Evolutionary conservation across 257 asterid genomes (phyloP).

Genomic region (Parsonsia alboflavescens): DNA sequence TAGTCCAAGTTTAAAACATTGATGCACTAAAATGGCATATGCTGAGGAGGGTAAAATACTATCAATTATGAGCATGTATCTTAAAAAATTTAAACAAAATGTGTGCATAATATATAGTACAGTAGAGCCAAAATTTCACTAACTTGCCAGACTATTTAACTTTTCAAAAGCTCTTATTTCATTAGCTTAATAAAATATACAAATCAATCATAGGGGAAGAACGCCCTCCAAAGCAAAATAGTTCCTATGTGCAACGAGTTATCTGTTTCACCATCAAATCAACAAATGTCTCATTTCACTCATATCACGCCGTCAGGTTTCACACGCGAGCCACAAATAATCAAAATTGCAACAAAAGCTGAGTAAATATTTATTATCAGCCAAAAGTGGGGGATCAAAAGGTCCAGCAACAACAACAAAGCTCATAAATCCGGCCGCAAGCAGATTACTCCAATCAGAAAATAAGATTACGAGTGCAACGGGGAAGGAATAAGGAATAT

Average conservation of each 20-base stretch:
- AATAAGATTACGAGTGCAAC: background rate
- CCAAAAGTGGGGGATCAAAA: background rate
- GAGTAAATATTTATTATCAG: background rate
- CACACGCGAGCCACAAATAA: too few species aligned
- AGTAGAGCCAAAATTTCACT: too few species aligned
- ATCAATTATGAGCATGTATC: too few species aligned
- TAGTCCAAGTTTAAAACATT: background rate
- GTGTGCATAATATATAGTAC: too few species aligned
- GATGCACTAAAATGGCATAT: background rate
- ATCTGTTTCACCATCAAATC: background rate
- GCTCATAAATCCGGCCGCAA: background rate
- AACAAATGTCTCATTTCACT: background rate
- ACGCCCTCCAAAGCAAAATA: background rate
- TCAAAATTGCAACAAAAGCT: background rate
- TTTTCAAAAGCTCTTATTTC: background rate
- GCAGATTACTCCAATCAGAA: background rate
- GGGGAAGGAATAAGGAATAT: background rate
- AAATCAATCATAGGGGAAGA: background rate
- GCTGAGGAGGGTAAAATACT: background rate
- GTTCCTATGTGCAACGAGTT: background rate
- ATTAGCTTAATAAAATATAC: background rate
- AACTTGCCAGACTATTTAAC: too few species aligned
- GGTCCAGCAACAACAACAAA: background rate
- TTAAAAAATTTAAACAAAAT: too few species aligned
- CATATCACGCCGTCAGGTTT: background rate